phyloP scores from a whole-genome alignment of 1,284 basidiomycete genomes.

The Mycena sp. region DNA sequence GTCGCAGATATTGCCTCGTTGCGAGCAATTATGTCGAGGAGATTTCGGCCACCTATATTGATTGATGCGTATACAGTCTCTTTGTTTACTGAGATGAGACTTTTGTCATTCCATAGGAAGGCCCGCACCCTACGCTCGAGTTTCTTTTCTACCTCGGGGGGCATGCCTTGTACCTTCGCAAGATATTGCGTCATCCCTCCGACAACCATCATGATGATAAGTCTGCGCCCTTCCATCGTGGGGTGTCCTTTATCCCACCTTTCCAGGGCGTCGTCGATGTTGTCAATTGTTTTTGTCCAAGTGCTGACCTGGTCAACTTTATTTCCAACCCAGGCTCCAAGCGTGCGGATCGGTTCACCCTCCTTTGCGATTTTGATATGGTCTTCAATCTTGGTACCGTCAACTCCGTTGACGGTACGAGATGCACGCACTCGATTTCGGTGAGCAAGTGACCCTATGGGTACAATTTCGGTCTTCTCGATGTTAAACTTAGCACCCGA shows the following conservation, averaged over 20 bases:
- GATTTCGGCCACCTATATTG: conserved; percentile 3
- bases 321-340: conserved; percentile 35
- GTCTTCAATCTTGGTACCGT: conserved; percentile 11
- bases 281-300: conserved; percentile 28
- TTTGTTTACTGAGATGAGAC: conserved; percentile 10
- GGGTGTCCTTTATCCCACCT: conserved; percentile 29
- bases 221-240: conserved; percentile 31
- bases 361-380: conserved; percentile 25
- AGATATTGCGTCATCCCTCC: conserved; percentile 31
- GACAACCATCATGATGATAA: conserved; percentile 29
- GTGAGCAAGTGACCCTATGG: too few relatives aligned
- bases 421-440: neutral
- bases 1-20: too few relatives aligned
- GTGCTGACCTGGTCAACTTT: conserved; percentile 7
- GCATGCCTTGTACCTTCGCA: too few relatives aligned
- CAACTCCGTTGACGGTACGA: conserved; percentile 8
- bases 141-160: conserved; percentile 9
- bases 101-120: conserved; percentile 25
- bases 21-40: conserved; percentile 26
- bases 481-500: conserved; percentile 27
- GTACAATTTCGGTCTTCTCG: conserved; percentile 32
- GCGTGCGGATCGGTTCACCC: conserved; percentile 24
- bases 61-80: conserved; percentile 18
- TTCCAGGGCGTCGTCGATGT: conserved; percentile 25
- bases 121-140: conserved; percentile 10